Evolutionary conservation across 2,329 filamentous ascomycete species (phyloP).

Genomic region (Sporothrix dimorphospora): DNA sequence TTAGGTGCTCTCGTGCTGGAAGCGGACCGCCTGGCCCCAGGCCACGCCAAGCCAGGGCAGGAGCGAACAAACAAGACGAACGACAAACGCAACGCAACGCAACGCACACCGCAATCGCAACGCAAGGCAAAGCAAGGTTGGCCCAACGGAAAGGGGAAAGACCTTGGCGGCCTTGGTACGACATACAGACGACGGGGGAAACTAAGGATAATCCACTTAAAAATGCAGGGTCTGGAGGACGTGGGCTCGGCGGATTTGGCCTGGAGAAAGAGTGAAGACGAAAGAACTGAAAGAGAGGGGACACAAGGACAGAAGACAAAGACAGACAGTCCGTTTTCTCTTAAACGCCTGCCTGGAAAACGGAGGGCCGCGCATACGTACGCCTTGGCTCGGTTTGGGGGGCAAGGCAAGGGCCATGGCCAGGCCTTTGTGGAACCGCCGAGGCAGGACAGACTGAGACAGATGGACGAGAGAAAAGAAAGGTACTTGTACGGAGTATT

Average conservation of each 20-base stretch:
- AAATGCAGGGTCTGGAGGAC: too few relatives aligned
- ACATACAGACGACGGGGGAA: too few relatives aligned
- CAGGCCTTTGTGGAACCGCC: conserved; percentile 14
- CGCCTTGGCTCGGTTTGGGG: not conserved
- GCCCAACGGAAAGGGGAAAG: not conserved
- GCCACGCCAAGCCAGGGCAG: not conserved
- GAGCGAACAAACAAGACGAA: not conserved
- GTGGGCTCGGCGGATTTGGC: too few relatives aligned
- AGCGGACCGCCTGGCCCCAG: not conserved
- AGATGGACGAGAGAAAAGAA: not conserved
- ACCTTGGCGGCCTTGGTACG: too few relatives aligned
- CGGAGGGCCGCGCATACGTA: conserved; percentile 11
- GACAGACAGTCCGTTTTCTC: not conserved
- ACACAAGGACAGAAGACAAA: not conserved
- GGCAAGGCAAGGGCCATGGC: not conserved
- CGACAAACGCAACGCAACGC: not conserved
- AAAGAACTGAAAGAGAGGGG: not conserved
- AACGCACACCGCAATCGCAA: not conserved
- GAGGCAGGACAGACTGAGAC: not conserved
- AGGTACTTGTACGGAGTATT: not conserved
- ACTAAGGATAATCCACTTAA: too few relatives aligned
- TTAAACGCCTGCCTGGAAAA: conserved; percentile 19
- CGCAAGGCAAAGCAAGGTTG: not conserved
- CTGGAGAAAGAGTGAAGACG: not conserved
- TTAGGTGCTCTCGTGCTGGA: not conserved